Evolutionary conservation across 202 grass and related monocot genomes (phyloP).

Genomic region (Hordeum pubiflorum): DNA sequence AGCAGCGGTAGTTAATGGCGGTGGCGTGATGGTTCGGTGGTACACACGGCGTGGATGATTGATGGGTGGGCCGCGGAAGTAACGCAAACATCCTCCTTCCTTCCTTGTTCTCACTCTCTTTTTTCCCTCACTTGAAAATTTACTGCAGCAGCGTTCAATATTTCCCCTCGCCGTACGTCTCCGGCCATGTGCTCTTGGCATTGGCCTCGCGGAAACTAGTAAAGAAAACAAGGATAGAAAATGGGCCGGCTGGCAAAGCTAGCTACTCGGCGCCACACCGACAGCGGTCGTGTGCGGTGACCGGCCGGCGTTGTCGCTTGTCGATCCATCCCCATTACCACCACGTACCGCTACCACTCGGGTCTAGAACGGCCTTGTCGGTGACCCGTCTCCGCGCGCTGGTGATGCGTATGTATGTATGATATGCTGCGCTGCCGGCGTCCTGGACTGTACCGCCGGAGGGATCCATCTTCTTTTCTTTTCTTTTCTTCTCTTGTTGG

Average conservation of each 20-base stretch:
- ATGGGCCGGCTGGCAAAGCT: not conserved
- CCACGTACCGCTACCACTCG: not conserved
- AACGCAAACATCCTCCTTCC: slow-evolving; percentile 15
- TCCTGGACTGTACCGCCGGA: not conserved
- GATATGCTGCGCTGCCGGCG: not conserved
- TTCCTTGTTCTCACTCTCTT: not conserved
- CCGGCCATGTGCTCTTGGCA: slow-evolving; percentile 4
- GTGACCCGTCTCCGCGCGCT: not conserved
- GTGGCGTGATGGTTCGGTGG: slow-evolving; percentile 42
- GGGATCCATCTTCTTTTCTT: not conserved
- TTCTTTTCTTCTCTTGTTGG: not conserved
- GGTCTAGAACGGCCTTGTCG: slow-evolving; percentile 18
- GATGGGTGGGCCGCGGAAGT: not conserved
- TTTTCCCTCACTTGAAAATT: not conserved
- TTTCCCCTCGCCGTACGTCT: not conserved
- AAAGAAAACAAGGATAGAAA: not conserved
- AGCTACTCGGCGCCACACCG: not conserved
- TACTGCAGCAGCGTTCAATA: not conserved
- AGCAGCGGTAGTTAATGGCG: slow-evolving; percentile 4
- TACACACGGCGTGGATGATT: slow-evolving; percentile 37
- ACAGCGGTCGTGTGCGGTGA: slow-evolving; percentile 35
- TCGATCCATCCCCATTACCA: not conserved
- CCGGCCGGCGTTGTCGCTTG: slow-evolving; percentile 35
- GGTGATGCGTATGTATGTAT: not conserved
- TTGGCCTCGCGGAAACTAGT: slow-evolving; percentile 1